A percentile compares a stretch with the other conserved stretches of the same genome.
Conservation (phyloP, 139 green algal genomes). For the Picochlorum sp. region DNA sequence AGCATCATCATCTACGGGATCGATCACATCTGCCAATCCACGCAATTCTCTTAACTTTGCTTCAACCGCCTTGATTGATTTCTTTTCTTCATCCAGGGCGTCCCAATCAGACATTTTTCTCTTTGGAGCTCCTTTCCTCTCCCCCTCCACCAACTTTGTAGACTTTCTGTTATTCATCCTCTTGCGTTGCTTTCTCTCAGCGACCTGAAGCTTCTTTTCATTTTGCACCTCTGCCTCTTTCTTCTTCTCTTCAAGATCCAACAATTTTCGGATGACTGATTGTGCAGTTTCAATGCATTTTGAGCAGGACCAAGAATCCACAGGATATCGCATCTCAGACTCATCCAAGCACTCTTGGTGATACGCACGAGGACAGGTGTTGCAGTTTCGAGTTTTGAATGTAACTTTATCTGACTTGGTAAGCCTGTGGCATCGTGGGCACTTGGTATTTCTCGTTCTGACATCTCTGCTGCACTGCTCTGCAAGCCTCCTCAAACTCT, state of each 20-base stretch:
- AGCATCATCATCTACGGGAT: neutral
- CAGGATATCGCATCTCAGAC: slow-evolving; percentile 25
- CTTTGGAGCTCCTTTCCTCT: neutral
- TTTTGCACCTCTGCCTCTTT: slow-evolving; percentile 15
- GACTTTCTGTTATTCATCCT: slow-evolving; percentile 8
- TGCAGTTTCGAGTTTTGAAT: slow-evolving; percentile 33
- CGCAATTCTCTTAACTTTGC: neutral
- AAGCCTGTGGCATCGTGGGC: slow-evolving; percentile 41
- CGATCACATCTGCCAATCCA: slow-evolving; percentile 6
- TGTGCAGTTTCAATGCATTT: slow-evolving; percentile 31
- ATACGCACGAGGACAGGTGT: slow-evolving; percentile 42
- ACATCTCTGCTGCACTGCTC: slow-evolving; percentile 4
- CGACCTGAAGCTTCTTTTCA: slow-evolving; percentile 25
- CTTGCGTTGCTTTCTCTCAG: slow-evolving; percentile 35
- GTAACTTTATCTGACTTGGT: slow-evolving; percentile 27
- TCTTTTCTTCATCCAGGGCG: slow-evolving; percentile 29
- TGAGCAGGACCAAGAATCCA: slow-evolving; percentile 39
- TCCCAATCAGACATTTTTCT: slow-evolving; percentile 23
- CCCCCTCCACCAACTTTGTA: neutral
- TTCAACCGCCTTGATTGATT: slow-evolving; percentile 12
- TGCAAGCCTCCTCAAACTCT: slow-evolving; percentile 11
- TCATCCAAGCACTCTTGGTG: slow-evolving; percentile 43
- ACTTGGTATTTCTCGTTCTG: slow-evolving; percentile 46
- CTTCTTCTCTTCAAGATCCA: slow-evolving; percentile 26
- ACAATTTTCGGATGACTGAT: slow-evolving; percentile 20